Base-by-base conservation (phyloP, 208 protist genomes). In the Trypanosoma rangeli region DNA sequence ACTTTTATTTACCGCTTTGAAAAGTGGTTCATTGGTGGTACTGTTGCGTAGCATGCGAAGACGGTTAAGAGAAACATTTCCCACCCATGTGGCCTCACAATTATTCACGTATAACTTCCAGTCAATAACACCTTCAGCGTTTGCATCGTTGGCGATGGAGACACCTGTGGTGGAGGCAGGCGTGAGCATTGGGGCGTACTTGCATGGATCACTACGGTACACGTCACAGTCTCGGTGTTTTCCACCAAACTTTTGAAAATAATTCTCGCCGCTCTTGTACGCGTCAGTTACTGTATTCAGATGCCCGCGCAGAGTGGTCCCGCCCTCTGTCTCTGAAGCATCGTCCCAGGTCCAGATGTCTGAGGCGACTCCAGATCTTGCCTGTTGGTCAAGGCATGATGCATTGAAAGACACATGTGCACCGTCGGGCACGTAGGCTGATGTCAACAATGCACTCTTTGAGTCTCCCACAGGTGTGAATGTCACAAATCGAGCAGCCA, bases 171-270 rank as follows among this genome's bases (percentile, higher is more conserved):
- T 22, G 7, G 33, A 55, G 73, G 82, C 70, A 55, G 91, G 91
- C 13, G 88, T 94, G 52, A 93, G 64, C 59, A 96, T 74, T 13
- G 91, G 91, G 8, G 91, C 88, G 58, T 92, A 91, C 77, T 86
- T 87, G 73, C 91, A 96, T 29, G 91, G 65, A 61, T 94, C 80
- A 3, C 5, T 16, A 44, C 91, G 88, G 74, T 79, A 96, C 10
- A 90, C 75, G 55, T 96, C 91, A 61, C 91, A 96, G 49, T 84
- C 53, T 16, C 72, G 78, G 65, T 96, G 91, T 29, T 92, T 93
- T 68, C 91, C 91, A 24, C 88, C 88, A 68, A 96, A 96, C 76
- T 91, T 94, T 48, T 94, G 91, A 72, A 84, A 96, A 75, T 93
- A 96, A 84, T 92, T 94, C 59, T 89, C 83, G 33, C 87, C 86